phyloP scores from a whole-genome alignment of 192 early-diverging fungal genomes.

The Linnemannia hyalina region DNA sequence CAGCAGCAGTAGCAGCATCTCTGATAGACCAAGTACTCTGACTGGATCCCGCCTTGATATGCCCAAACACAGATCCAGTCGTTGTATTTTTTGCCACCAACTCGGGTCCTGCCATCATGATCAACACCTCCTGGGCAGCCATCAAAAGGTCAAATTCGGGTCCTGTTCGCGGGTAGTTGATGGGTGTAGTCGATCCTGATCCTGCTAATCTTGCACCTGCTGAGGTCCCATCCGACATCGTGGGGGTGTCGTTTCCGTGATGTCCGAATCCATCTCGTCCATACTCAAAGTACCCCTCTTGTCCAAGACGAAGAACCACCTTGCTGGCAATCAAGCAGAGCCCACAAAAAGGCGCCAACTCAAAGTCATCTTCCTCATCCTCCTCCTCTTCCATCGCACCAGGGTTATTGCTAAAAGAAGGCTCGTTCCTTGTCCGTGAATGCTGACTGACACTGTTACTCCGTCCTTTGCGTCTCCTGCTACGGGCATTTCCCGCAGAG shows the following conservation, averaged over 20 bases:
- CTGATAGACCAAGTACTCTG: slow-evolving; percentile 13
- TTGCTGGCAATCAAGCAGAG: slow-evolving; percentile 58
- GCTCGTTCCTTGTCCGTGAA: slow-evolving; percentile 7
- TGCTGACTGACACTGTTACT: slow-evolving; percentile 28
- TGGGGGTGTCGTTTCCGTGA: slow-evolving; percentile 5
- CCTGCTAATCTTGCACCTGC: slow-evolving; percentile 6
- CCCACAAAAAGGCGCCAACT: slow-evolving; percentile 60
- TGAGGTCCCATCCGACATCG: slow-evolving; percentile 8
- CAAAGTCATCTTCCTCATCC: slow-evolving; percentile 58
- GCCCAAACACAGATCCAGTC: slow-evolving; percentile 25
- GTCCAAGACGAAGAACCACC: slow-evolving; percentile 34
- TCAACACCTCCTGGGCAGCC: slow-evolving; percentile 47
- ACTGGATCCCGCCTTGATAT: slow-evolving; percentile 32
- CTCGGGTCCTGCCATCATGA: slow-evolving; percentile 33
- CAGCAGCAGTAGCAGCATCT: background rate
- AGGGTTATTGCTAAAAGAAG: background rate
- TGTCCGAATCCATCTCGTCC: slow-evolving; percentile 46
- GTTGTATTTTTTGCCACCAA: background rate
- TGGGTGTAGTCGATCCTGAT: slow-evolving; percentile 32
- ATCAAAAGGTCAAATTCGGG: slow-evolving; percentile 48
- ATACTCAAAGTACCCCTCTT: slow-evolving; percentile 40
- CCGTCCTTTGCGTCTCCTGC: slow-evolving; percentile 25
- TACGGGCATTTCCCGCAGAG: background rate
- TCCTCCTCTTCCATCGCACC: slow-evolving; percentile 17
- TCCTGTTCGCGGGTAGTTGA: slow-evolving; percentile 15